phyloP scores from a whole-genome alignment of 768 basidiomycete species.

The Tephrocybe sp. region DNA sequence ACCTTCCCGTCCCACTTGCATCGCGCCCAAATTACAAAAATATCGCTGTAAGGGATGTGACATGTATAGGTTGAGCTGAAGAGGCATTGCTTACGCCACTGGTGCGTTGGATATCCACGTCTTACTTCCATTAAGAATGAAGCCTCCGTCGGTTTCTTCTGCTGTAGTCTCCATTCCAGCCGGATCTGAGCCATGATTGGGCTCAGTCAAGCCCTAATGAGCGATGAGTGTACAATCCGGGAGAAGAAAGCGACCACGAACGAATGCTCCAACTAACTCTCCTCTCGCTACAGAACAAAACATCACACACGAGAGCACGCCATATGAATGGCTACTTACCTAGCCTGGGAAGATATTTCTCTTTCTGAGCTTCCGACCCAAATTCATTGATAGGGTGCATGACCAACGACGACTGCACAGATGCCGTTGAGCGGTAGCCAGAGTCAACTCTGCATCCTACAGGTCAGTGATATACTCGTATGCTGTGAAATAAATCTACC shows the following conservation, averaged over 20 bases:
- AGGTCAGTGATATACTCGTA: neutral
- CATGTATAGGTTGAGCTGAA: neutral
- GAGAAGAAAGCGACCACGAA: constrained; percentile 37
- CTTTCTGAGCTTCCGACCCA: constrained; percentile 87
- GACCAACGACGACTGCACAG: constrained; percentile 93
- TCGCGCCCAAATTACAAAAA: constrained; percentile 92
- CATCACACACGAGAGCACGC: neutral
- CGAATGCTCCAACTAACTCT: constrained; percentile 90
- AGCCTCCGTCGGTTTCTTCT: constrained; percentile 82
- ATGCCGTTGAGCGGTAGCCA: constrained; percentile 92
- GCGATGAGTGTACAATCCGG: neutral
- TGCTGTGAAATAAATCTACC: constrained; percentile 41
- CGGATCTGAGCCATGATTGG: constrained; percentile 96
- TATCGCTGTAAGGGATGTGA: constrained; percentile 50
- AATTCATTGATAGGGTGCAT: constrained; percentile 95
- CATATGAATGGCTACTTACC: constrained; percentile 40
- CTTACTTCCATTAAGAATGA: constrained; percentile 86
- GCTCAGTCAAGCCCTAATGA: constrained; percentile 86
- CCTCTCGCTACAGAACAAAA: constrained; percentile 59
- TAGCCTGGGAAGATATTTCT: constrained; percentile 83
- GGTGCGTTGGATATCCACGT: constrained; percentile 98
- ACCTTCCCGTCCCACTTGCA: constrained; percentile 94
- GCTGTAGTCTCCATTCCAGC: constrained; percentile 97
- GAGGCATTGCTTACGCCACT: constrained; percentile 61
- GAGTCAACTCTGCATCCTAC: constrained; percentile 75